Evolutionary conservation across 257 asterid species (phyloP).

Genomic region (Capsicum pubescens): DNA sequence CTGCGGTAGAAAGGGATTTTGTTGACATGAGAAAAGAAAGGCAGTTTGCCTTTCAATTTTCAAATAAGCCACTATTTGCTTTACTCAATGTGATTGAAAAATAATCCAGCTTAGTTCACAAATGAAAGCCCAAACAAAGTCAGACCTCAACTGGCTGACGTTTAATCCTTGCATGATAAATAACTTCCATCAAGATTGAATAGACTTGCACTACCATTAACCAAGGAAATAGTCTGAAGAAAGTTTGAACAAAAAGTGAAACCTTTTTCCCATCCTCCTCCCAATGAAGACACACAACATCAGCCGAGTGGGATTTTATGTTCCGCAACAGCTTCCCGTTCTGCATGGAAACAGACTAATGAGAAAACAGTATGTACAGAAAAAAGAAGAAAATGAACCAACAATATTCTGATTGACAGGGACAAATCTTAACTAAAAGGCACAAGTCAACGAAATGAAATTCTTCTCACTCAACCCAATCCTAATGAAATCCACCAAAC

Average conservation of each 20-base stretch:
- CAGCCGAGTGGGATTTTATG: constrained; percentile 68
- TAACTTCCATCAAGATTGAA: constrained; percentile 15
- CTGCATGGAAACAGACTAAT: constrained; percentile 45
- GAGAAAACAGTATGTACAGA: constrained; percentile 13
- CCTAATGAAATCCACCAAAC: neutral
- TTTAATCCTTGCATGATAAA: constrained; percentile 21
- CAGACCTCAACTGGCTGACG: constrained; percentile 9
- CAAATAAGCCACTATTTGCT: constrained; percentile 3
- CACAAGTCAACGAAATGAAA: neutral
- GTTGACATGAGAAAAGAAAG: neutral
- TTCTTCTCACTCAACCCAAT: constrained; percentile 12
- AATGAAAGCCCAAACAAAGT: constrained; percentile 10
- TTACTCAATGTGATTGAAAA: neutral
- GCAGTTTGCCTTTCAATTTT: neutral
- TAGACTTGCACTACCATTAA: constrained; percentile 8
- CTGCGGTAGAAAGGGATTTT: neutral
- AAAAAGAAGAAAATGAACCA: constrained; percentile 12
- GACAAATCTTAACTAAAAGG: neutral
- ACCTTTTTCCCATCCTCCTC: constrained; percentile 72
- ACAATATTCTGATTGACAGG: constrained; percentile 20
- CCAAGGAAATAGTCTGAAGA: neutral
- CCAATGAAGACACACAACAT: constrained; percentile 91
- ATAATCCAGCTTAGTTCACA: neutral
- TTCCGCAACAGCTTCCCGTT: constrained; percentile 89
- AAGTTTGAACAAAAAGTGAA: constrained; percentile 27